Base-by-base conservation (phyloP, 768 basidiomycete species). In the Crassisporium funariophilum region DNA sequence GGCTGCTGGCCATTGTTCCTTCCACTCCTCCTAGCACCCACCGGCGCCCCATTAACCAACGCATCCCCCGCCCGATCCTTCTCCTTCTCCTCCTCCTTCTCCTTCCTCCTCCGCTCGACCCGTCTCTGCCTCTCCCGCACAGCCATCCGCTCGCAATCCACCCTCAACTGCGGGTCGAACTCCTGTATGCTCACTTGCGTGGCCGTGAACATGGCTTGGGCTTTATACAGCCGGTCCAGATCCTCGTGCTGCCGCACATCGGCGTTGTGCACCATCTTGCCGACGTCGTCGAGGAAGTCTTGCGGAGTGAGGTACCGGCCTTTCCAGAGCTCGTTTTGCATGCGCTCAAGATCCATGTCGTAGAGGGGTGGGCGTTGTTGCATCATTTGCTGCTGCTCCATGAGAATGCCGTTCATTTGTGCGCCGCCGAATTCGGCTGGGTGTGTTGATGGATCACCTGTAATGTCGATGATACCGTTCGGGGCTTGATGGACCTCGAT, bases 81-180 rank as follows among this genome's bases (percentile, higher is more conserved):
- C 12, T 61, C 75, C 56, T 68, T 78, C 31, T 65, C 70, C 54
- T 61, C 66, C 20, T 52, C 63, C 41, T 61, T 64, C 40, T 73
- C 84, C 29, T 74, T 78, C 58, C 82, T 79, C 62, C 73, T 74
- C 41, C 74, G 60, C 50, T 81, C 84, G 7, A 79, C 78, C 48
- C 81, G 65, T 55, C 88, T 74, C 67, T 83, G 79, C 49, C 82
- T 70, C 61, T 95, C 89, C 41, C 85, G 73, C 29, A 67, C 76
- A 11, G 91, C 88, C 89, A 95, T 94, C 53, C 89, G 76, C 62
- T 88, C 85, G 63, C 95, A 98, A 63, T 98, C 95, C 21, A 83
- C 47, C 41, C 74, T 72, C 63, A 97, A 87, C 42, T 80, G 76
- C 0, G 78, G 75, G 59, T 95, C 94, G 56, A 94, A 91, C 59